phyloP scores from a whole-genome alignment of 2,329 filamentous ascomycete species.

The Fragosphaeria purpurea region DNA sequence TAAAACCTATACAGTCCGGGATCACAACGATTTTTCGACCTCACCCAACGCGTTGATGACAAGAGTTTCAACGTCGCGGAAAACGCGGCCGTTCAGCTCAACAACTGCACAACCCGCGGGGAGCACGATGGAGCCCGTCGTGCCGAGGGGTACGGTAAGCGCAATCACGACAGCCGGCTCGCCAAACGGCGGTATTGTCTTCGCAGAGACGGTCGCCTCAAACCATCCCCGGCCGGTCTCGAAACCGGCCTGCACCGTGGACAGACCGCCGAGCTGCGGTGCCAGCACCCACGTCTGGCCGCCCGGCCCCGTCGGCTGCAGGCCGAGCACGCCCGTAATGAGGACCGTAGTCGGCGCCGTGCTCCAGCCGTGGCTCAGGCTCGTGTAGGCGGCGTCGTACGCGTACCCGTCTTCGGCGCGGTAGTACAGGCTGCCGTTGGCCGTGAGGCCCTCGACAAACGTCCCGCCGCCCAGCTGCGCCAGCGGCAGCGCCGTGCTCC shows the following conservation, averaged over 20 bases:
- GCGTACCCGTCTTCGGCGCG: neutral
- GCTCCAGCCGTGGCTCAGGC: constrained; percentile 41
- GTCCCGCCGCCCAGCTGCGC: no score
- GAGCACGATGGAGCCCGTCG: no score
- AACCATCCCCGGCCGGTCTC: constrained; percentile 4
- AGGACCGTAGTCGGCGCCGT: constrained; percentile 37
- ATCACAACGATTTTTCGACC: no score
- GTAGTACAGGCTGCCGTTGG: constrained; percentile 35
- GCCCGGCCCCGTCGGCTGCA: constrained; percentile 20
- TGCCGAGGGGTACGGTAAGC: no score
- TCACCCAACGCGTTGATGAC: no score
- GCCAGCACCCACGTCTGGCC: constrained; percentile 11
- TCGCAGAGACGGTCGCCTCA: neutral
- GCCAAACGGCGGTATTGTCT: no score
- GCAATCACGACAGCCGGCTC: no score
- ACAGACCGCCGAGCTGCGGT: constrained; percentile 11
- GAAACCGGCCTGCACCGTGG: constrained; percentile 9
- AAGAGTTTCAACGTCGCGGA: no score
- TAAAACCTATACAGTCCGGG: no score
- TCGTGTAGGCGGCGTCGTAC: constrained; percentile 25
- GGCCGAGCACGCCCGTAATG: constrained; percentile 32
- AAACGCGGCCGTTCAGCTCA: no score
- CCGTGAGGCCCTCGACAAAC: constrained; percentile 48
- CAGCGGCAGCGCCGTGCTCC: no score
- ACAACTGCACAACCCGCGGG: no score